Evolutionary conservation across 371 early-diverging fungal species (phyloP), one percentile per base, ranked within the genome.

Genomic region (Mucor plumbeus): DNA sequence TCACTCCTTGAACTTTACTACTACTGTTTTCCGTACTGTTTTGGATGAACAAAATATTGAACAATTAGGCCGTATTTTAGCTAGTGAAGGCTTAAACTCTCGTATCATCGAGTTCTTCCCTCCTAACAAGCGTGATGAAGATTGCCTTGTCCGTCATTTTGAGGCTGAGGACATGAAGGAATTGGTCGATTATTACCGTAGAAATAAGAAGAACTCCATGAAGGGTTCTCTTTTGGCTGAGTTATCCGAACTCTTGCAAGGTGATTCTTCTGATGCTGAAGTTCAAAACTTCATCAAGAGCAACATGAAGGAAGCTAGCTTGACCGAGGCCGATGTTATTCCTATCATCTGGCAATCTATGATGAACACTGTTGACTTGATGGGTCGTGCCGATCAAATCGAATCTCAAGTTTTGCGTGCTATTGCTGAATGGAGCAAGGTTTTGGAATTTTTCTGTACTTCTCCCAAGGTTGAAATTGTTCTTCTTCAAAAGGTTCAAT

Each of bases 51-150:
- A 93, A 67, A 80, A 70, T 36, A 86, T 93, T 56, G 92, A 91
- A 38, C 92, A 93, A 70, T 83, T 96, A 64, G 89, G 87, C 62
- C 84, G 82, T 59, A 75, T 80, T 44, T 83, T 97, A 63, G 79
- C 80, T 70, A 87, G 86, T 69, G 81, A 90, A 56, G 91, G 90
- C 40, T 79, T 96, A 73, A 90, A 92, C 70, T 77, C 80, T 56
- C 88, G 87, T 68, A 86, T 97, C 57, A 78, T 89, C 59, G 95
- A 95, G 55, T 93, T 97, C 67, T 95, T 96, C 90, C 97, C 97
- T 60, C 91, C 91, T 61, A 93, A 89, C 83, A 95, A 95, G 85
- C 88, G 95, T 65, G 89, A 89, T 72, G 94, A 92, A 69, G 93
- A 94, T 61, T 90, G 91, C 76, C 87, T 97, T 69, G 90, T 88